phyloP scores from a whole-genome alignment of 2,329 filamentous ascomycete genomes.

The Fusarium agapanthi region DNA sequence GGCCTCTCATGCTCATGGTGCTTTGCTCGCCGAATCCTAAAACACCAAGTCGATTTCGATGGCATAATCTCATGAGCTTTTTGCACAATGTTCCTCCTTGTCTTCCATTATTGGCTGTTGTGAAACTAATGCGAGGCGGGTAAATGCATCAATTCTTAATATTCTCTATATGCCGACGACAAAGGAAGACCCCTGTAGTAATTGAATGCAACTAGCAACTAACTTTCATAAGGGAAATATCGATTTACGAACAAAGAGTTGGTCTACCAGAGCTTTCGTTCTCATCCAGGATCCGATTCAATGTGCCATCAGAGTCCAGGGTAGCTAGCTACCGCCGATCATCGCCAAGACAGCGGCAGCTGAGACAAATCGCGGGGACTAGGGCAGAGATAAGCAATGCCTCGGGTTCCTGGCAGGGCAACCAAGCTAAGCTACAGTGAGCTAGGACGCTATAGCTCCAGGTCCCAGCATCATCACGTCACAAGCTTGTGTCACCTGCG shows the following conservation, averaged over 20 bases:
- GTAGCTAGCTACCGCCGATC: background rate
- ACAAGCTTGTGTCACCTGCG: conserved; percentile 32
- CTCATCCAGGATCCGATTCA: background rate
- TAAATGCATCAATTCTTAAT: background rate
- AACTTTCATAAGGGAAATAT: fast-evolving
- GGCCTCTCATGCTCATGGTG: background rate
- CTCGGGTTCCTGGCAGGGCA: conserved; percentile 35
- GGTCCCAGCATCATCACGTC: conserved; percentile 31
- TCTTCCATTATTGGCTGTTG: background rate
- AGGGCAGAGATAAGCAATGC: conserved; percentile 32
- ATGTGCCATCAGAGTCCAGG: background rate
- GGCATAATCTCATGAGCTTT: background rate
- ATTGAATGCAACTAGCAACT: too few species aligned
- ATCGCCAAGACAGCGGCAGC: conserved; percentile 11
- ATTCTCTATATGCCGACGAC: background rate
- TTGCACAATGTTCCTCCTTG: background rate
- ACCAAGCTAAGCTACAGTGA: conserved; percentile 24
- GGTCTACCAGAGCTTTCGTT: background rate
- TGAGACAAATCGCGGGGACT: conserved; percentile 6
- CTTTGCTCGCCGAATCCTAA: fast-evolving
- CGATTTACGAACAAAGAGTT: background rate
- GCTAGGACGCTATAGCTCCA: background rate
- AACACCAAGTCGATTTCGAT: background rate
- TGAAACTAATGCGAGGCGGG: background rate
- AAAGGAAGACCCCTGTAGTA: fast-evolving